These are phyloP conservation scores for Komagataella ulmi DNA, from an alignment of 805 yeast genomes.

Conservation along the genomic window DNA sequence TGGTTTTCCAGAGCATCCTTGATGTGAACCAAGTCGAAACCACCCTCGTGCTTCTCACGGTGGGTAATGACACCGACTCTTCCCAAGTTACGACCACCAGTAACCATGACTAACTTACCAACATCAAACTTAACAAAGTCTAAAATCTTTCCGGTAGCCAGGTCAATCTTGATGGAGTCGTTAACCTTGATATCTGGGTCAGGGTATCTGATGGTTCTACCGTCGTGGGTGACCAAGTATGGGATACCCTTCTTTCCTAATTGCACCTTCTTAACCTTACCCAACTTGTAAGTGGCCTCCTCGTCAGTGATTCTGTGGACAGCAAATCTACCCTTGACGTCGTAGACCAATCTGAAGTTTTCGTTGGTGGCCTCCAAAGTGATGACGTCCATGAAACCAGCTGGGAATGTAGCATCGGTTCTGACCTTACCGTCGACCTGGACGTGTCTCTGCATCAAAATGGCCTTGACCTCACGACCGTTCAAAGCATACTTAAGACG, in stretches of 20 bases:
- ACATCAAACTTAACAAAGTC: conserved; percentile 86
- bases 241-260: conserved; percentile 98
- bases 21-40: conserved; percentile 94
- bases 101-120: conserved; percentile 84
- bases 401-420: conserved; percentile 97
- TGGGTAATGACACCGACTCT: conserved; percentile 92
- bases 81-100: conserved; percentile 98
- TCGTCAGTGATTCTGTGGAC: conserved; percentile 99
- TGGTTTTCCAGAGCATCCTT: conserved; percentile 91
- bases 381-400: conserved; percentile 99
- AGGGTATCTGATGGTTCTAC: conserved; percentile 99
- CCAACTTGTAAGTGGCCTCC: conserved; percentile 97
- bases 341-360: conserved; percentile 98
- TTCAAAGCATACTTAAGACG: conserved; percentile 97
- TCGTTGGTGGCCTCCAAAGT: conserved; percentile 96
- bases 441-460: conserved; percentile 95
- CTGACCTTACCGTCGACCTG: conserved; percentile 99
- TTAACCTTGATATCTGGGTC: conserved; percentile 94
- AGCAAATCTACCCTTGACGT: conserved; percentile 97
- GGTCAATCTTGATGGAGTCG: conserved; percentile 96
- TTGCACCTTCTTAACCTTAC: conserved; percentile 95
- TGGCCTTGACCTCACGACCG: conserved; percentile 98
- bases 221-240: conserved; percentile 98
- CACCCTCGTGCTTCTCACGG: conserved; percentile 97
- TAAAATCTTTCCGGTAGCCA: conserved; percentile 89